These are phyloP conservation scores for Adansonia madagascariensis DNA, from an alignment of 441 rosid species.

Conservation along the genomic window DNA sequence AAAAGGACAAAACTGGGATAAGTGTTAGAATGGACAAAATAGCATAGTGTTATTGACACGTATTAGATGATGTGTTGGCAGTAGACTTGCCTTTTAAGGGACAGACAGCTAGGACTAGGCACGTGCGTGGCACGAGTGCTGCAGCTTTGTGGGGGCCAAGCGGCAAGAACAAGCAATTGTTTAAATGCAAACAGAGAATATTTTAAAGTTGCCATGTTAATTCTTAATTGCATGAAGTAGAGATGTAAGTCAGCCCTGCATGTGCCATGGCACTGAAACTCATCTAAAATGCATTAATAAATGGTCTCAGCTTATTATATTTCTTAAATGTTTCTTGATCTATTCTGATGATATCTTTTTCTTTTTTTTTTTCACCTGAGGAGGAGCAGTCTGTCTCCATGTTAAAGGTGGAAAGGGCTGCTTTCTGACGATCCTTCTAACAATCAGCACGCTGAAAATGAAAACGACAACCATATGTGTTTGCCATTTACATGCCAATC, in stretches of 20 bases:
- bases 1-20: neutral
- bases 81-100: neutral
- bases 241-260: neutral
- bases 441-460: neutral
- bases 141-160: constrained; percentile 7
- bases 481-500: constrained; percentile 27
- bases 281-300: neutral
- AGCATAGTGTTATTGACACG: constrained; percentile 5
- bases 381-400: constrained; percentile 54
- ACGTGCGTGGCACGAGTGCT: neutral
- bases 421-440: constrained; percentile 1
- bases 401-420: constrained; percentile 30
- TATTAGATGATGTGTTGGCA: constrained; percentile 21
- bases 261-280: neutral
- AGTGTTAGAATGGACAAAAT: constrained; percentile 29
- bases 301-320: neutral
- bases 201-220: too few species aligned
- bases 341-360: neutral
- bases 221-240: too few species aligned
- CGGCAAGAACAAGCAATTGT: too few species aligned
- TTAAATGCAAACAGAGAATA: too few species aligned
- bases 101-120: constrained; percentile 17
- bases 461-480: neutral
- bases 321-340: neutral
- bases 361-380: constrained; percentile 10